Base-by-base conservation (phyloP, 1,284 basidiomycete genomes). In the Ustilago crameri region DNA sequence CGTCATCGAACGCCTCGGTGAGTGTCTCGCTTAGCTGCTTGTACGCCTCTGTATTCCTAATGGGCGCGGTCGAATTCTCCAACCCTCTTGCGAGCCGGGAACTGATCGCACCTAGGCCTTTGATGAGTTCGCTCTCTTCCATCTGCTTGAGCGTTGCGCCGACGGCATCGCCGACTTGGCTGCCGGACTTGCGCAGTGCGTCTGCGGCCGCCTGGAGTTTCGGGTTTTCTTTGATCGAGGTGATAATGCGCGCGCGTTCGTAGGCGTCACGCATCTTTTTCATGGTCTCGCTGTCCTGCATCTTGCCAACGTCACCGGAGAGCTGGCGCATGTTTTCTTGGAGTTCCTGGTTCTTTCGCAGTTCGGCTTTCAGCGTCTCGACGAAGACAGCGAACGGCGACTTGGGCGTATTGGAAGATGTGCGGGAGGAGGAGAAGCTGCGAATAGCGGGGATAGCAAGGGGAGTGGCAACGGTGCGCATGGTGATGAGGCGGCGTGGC, bases 231-330 rank as follows among this genome's bases (percentile, higher is more conserved):
- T 97, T 93, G 69, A 99, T 96, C 78, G 93, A 93, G 10, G 92
- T 92, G 18, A 92, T 90, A 74, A 97, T 94, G 85, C 95, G 88
- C 12, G 93, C 92, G 65, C 91, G 89, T 86, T 98, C 95, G 85
- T 98, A 98, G 61, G 92, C 90, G 48, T 92, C 93, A 80, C 88
- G 87, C 14, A 93, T 93, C 76, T 87, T 88, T 86, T 92, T 93
- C 93, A 98, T 91, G n/a, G 95, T 91, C 83, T 95, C 93, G 56
- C 91, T 93, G 83, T 98, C 95, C 85, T 96, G 95, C 51, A 97
- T 86, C 85, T 97, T 97, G 85, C 93, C 92, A 37, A 96, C 95
- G 84, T 98, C 93, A 75, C 96, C 96, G 85, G 95, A 93, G 30
- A 98, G 88, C 85, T 96, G 93, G 86, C 93, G 94, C 61, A 98